Evolutionary conservation across 305 asterid genomes (phyloP), one percentile per base, ranked within the genome.

Genomic region (Fraxinus albicans): DNA sequence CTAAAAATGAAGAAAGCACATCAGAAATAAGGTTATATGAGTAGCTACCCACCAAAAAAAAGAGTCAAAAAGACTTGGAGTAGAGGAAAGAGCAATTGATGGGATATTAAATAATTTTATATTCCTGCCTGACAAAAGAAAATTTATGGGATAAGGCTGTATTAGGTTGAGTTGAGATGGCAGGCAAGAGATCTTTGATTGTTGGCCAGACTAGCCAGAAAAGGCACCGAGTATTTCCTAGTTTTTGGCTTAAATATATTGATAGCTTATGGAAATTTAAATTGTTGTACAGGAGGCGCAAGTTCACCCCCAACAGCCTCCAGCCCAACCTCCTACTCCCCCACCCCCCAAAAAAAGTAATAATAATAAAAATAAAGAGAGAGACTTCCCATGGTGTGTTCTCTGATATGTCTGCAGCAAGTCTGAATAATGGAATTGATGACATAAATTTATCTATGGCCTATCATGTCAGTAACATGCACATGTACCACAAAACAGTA

Each of bases 251-350:
- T 70, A 70, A 70, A 29, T 31, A 25, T 27, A 67, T 27, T 27
- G 35, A 8, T 25, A 77, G 81, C 33, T 29, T 25, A 76, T 9
- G 63, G 38, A 84, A 82, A 65, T 65, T 69, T 29, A 69, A 69
- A 27, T 31, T 9, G 40, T 13, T 29, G 12, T 12, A 67, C 74
- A 67, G 74, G 40, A 69, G 4, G 75, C 5, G 36, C 38, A 69
- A 29, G 75, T 8, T 34, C 75, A 69, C 3, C 40, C 75, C 21
- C 8, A 67, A 27, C 3, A 3, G 13, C 40, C 23, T 69, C 76
- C 40, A 69, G 21, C 40, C 40, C 21, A 69, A 31, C 40, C 19
- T 27, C 21, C 40, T 1, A 1, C 21, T 29, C 8, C 36, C 31
- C 4, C 33, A 25, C 21, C 44, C 42, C 42, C 2, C 1, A 60